Base-by-base conservation (phyloP, 2,329 filamentous ascomycete genomes). In the Talaromyces pinophilus region DNA sequence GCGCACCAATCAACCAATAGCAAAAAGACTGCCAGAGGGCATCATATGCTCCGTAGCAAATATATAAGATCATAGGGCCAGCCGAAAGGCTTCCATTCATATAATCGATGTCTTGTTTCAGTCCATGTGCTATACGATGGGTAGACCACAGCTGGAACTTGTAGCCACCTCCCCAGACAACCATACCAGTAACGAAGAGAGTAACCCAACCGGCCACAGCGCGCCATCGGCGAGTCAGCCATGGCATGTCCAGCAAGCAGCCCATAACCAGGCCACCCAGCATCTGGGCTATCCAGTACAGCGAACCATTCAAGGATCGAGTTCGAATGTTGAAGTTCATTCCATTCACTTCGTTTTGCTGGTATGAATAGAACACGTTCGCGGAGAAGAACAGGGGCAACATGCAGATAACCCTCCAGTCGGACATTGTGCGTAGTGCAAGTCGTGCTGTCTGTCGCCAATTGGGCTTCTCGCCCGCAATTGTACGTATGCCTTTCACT, bases 41-140 rank as follows among this genome's bases (percentile, higher is more conserved):
- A 73, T 91, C 89, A 72, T 87, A 89, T 68, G 86, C 83, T 48
- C 89, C 88, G 73, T 90, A 91, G 77, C 89, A 90, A 74, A 90
- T 87, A 80, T 90, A 90, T 15, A 91, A 79, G 71, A 90, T 86
- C 71, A 91, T 88, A 10, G 88, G 88, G 0, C 87, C 88, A 5
- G 83, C 82, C 62, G 85, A 88, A 48, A 83, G 79, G 48, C 75
- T 69, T 44, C 82, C 83, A 38, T 80, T 71, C 11, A 76, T 82
- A 68, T 81, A 85, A 71, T 85, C 83, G 64, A 85, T 74, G 61
- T 82, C 78, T 64, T 83, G 79, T 67, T 80, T 80, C 22, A 76
- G 70, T 3, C 80, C 79, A 5, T 69, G 59, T 5, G 28, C 79
- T n/a, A 78, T 70, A 15, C 80, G 76, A 63, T 71, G 63, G 69